Evolutionary conservation across 1,139 yeast species (phyloP), one percentile per base, ranked within the genome.

Genomic region (Lodderomyces metapsilosis): DNA sequence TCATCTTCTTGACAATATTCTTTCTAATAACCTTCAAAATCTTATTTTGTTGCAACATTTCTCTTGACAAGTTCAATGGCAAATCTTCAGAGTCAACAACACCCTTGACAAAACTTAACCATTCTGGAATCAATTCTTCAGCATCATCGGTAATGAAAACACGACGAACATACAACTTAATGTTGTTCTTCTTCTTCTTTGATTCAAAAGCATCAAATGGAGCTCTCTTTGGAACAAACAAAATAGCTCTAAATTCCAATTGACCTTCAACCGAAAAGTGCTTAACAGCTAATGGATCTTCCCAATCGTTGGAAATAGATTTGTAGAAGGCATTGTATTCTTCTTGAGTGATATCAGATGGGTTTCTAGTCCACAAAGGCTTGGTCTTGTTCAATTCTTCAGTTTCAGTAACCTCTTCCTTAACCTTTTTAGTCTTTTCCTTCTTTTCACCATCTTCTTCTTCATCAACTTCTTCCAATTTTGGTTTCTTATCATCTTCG

Each of bases 191-290:
- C 96, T 92, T 94, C 95, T 91, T 92, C 84, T 92, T 94, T 44
- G 80, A 69, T 80, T 94, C 98, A 64, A 94, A 94, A 67, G 95
- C 80, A 68, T 94, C 98, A 65, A 92, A 88, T 71, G 99, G 98
- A 60, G 99, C 98, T 78, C 98, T 89, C 81, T 88, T 89, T 73
- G 99, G 99, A 73, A 94, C 82, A 67, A 88, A 94, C 62, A 94
- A 80, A 64, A 94, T 92, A 52, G 98, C 98, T 78, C 87, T 89
- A 83, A 94, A 94, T 78, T 94, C 99, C 63, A 94, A 84, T 79
- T 94, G 98, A 82, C 99, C 99, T 78, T 94, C 99, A 66, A 94
- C 99, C 43, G 97, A 88, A 79, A 94, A 94, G 78, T 94, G 99
- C 83, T 94, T 94, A 58, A 92, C 98, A 55, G 98, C 98, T 68